Percentiles rank a stretch among this genome's conserved stretches.
Evolutionary conservation across 2,329 filamentous ascomycete genomes (phyloP).

Genomic region (Aureobasidium pullulans): DNA sequence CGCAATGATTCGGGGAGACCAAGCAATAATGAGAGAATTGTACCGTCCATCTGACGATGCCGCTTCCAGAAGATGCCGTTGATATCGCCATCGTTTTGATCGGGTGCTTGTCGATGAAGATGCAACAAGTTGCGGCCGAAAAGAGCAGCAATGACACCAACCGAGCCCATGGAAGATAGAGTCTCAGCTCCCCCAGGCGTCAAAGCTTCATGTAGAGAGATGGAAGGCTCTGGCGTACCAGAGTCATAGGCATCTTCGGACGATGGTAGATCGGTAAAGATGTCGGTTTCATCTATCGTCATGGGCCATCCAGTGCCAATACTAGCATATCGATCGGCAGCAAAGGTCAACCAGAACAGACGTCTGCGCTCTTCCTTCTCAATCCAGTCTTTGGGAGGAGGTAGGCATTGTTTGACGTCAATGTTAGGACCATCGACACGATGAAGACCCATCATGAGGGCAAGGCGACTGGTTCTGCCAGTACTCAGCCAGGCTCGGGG

Average conservation of each 20-base stretch:
- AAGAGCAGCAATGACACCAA: conserved; percentile 78
- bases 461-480: conserved; percentile 70
- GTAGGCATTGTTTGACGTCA: conserved; percentile 87
- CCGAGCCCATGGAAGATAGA: conserved; percentile 69
- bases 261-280: conserved; percentile 75
- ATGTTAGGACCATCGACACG: conserved; percentile 73
- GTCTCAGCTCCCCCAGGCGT: conserved; percentile 63
- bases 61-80: conserved; percentile 95
- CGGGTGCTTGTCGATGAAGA: conserved; percentile 65
- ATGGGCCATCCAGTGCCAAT: conserved; percentile 98
- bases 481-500: conserved; percentile 91
- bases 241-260: conserved; percentile 79
- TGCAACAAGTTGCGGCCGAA: conserved; percentile 89
- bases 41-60: conserved; percentile 81
- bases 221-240: conserved; percentile 65
- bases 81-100: conserved; percentile 72
- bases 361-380: conserved; percentile 84
- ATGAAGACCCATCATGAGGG: conserved; percentile 89
- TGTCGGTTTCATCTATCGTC: conserved; percentile 84
- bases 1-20: conserved; percentile 75
- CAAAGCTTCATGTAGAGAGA: conserved; percentile 63
- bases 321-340: conserved; percentile 83
- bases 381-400: conserved; percentile 84
- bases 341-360: conserved; percentile 94
- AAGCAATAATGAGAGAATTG: conserved; percentile 78